A percentile compares a stretch with the other conserved stretches of the same genome.
Evolutionary conservation across 352 stramenopile species (phyloP).

Genomic region (Phytophthora aleatoria): DNA sequence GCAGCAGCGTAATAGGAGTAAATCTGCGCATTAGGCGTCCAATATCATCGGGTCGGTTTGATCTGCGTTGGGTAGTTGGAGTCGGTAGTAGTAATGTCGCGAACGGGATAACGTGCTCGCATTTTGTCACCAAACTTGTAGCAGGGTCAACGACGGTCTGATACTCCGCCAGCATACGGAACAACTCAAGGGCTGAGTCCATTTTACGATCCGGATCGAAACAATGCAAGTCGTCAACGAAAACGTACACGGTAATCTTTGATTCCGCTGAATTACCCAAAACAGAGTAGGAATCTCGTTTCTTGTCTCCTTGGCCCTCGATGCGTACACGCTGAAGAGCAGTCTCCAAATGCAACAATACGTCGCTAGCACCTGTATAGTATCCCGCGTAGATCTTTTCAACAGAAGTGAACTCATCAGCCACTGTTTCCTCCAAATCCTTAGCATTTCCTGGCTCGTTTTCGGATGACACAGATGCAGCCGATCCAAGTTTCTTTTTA

Average conservation of each 20-base stretch:
- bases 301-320: slow-evolving; percentile 7
- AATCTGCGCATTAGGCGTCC: slow-evolving; percentile 39
- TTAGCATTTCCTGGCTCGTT: slow-evolving; percentile 1
- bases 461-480: neutral
- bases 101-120: slow-evolving; percentile 34
- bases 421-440: neutral
- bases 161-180: slow-evolving; percentile 54
- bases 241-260: slow-evolving; percentile 36
- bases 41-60: slow-evolving; percentile 15
- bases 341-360: slow-evolving; percentile 23
- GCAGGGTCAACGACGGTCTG: slow-evolving; percentile 44
- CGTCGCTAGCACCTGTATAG: slow-evolving; percentile 24
- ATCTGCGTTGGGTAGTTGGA: neutral
- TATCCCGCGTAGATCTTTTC: slow-evolving; percentile 26
- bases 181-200: slow-evolving; percentile 49
- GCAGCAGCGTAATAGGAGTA: slow-evolving; percentile 37
- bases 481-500: neutral
- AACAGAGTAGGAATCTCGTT: neutral
- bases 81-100: slow-evolving; percentile 31
- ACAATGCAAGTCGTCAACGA: slow-evolving; percentile 71
- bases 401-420: neutral
- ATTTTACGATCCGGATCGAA: slow-evolving; percentile 23
- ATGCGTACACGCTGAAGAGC: slow-evolving; percentile 25
- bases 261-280: neutral
- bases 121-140: slow-evolving; percentile 35